Percentiles rank a stretch among this genome's conserved stretches.
phyloP scores from a whole-genome alignment of 108 stramenopile species.

The Conticribra guillardii region DNA sequence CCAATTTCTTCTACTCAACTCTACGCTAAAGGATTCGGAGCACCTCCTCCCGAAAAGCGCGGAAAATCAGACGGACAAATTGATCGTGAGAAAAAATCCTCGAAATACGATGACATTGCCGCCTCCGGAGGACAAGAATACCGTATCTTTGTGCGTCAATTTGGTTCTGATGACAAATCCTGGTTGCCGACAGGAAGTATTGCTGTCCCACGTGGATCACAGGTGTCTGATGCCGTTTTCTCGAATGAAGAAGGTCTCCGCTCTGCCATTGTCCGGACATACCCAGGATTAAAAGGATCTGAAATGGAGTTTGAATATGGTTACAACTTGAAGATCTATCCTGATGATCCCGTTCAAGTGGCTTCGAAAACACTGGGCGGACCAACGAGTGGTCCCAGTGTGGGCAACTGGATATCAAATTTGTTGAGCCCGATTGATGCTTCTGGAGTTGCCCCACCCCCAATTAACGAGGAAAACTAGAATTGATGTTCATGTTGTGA shows the following conservation, averaged over 20 bases:
- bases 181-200: constrained; percentile 86
- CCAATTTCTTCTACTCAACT: constrained; percentile 7
- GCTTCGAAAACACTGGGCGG: constrained; percentile 53
- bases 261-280: constrained; percentile 67
- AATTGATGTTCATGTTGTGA: not conserved
- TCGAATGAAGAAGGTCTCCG: constrained; percentile 75
- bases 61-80: constrained; percentile 71
- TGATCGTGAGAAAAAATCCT: constrained; percentile 65
- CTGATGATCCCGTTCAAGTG: constrained; percentile 87
- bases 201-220: constrained; percentile 80
- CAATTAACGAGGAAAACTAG: constrained; percentile 12
- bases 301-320: constrained; percentile 88
- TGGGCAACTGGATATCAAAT: constrained; percentile 86
- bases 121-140: constrained; percentile 86
- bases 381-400: constrained; percentile 52
- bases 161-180: constrained; percentile 75
- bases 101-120: constrained; percentile 84
- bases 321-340: constrained; percentile 86
- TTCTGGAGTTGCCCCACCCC: constrained; percentile 48
- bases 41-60: constrained; percentile 47
- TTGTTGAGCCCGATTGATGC: constrained; percentile 78
- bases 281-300: constrained; percentile 69
- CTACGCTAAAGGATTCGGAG: constrained; percentile 70
- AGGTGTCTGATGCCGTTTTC: constrained; percentile 84
- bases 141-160: constrained; percentile 82